Conservation (phyloP, 2,329 filamentous ascomycete species). For the Mycocentrospora acerina region DNA sequence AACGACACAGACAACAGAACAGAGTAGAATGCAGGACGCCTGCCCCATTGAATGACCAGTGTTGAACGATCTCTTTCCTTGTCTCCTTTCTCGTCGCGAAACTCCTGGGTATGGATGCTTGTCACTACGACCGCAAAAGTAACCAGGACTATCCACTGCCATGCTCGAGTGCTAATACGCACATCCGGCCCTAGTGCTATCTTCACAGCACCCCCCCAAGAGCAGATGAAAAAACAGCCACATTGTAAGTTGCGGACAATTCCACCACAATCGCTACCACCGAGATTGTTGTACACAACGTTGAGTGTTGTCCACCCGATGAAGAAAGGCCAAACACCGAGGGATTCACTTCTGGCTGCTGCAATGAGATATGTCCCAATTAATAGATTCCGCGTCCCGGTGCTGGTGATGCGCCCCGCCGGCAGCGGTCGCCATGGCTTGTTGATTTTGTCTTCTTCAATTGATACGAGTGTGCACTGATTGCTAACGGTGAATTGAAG, state of each 20-base stretch:
- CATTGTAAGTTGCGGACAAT: conserved; percentile 35
- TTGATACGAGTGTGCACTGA: conserved; percentile 35
- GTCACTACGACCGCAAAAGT: conserved; percentile 31
- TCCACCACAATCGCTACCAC: conserved; percentile 28
- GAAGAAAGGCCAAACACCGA: conserved; percentile 10
- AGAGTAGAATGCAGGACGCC: conserved; percentile 8
- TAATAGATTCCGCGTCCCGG: conserved; percentile 17
- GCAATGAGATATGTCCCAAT: conserved; percentile 1
- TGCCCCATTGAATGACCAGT: conserved; percentile 77
- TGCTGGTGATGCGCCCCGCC: conserved; percentile 18
- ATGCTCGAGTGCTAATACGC: conserved; percentile 7
- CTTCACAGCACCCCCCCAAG: conserved; percentile 29
- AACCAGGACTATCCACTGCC: conserved; percentile 35
- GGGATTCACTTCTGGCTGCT: conserved; percentile 3
- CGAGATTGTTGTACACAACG: conserved; percentile 34
- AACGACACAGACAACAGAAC: conserved; percentile 9
- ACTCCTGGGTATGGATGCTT: conserved; percentile 45
- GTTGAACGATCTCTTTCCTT: conserved; percentile 76
- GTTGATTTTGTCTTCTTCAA: conserved; percentile 45
- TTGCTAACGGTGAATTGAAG: conserved; percentile 45
- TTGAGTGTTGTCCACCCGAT: conserved; percentile 19
- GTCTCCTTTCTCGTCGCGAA: conserved; percentile 37
- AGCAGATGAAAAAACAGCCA: conserved; percentile 29
- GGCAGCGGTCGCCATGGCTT: conserved; percentile 44
- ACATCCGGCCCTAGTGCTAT: conserved; percentile 16